Base-by-base conservation (phyloP, 2,329 filamentous ascomycete species). In the Daldinia sp. region DNA sequence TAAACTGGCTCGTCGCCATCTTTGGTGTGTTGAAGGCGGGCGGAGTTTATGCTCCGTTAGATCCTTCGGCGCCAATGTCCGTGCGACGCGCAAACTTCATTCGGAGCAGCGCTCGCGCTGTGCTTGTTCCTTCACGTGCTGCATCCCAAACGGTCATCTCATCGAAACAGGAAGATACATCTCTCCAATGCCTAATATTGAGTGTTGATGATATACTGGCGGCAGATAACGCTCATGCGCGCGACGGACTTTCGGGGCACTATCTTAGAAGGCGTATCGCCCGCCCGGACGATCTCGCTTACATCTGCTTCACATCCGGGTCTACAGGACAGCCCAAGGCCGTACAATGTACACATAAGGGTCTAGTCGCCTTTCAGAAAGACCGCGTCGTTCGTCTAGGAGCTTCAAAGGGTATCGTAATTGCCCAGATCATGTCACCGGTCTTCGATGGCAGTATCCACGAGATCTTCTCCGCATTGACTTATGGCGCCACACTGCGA, bases 391-490 rank as follows among this genome's bases (percentile, higher is more conserved):
- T 55, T 27, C 39, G 52, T 15, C 39, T 55, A 15, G 19, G 29
- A 19, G 52, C 52, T 10, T 17, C 17, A 19, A 47, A 32, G 34
- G 39, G 52, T 7, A 37, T 17, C 8, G 39, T 47, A 3, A 17
- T 55, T 9, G 52, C 52, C 2, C 52, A 55, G 45, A 23, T 55
- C 15, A 55, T 55, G 52, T 55, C 52, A 4, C 39, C 39, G n/a
- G 52, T 47, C 30, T 55, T 55, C 37, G 52, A 55, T 15, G 52
- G 52, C 29, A 55, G 52, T 25, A 55, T 55, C 15, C 52, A 55
- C 15, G 52, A 55, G 19, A 47, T 55, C 19, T 55, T 55, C 19
- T 55, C 52, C 25, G 29, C 52, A 21, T 17, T 55, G 13, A 55
- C 52, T 3, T 39, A 55, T 25, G 52, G 52, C 29, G 52, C 52